Conservation (phyloP, 306 rosid species). For the Dryas alaskensis region DNA sequence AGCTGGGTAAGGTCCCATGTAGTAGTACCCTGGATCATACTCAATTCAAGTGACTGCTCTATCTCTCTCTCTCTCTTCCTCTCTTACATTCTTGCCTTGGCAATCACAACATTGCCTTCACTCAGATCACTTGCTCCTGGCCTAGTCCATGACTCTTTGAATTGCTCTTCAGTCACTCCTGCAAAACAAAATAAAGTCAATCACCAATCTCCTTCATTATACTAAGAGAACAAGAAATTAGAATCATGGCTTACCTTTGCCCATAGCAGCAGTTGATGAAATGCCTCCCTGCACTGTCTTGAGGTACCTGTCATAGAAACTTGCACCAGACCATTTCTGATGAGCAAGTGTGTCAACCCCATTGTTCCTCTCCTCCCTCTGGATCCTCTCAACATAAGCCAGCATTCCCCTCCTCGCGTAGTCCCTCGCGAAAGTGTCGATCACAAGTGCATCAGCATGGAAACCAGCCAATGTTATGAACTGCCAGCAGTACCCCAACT, state of each 20-base stretch:
- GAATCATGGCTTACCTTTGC: constrained; percentile 57
- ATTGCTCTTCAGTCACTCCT: constrained; percentile 98
- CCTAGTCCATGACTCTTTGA: constrained; percentile 87
- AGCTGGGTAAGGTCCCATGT: constrained; percentile 11
- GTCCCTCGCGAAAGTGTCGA: constrained; percentile 74
- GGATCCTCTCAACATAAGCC: constrained; percentile 92
- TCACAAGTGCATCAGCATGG: constrained; percentile 78
- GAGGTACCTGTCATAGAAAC: constrained; percentile 83
- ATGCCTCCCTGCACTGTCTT: constrained; percentile 96
- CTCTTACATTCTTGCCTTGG: constrained; percentile 73
- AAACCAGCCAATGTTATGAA: constrained; percentile 87
- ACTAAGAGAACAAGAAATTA: not conserved
- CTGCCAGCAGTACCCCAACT: constrained; percentile 88
- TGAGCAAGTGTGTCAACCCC: constrained; percentile 95
- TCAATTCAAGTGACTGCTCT: not conserved
- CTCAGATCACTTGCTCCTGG: constrained; percentile 58
- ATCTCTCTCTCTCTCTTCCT: not conserved
- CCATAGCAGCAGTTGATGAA: constrained; percentile 98
- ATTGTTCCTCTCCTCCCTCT: constrained; percentile 90
- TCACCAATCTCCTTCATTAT: not conserved
- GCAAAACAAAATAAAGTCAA: constrained; percentile 10
- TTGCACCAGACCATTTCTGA: constrained; percentile 99
- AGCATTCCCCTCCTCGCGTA: constrained; percentile 83
- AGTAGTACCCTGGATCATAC: constrained; percentile 4
- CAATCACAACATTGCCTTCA: constrained; percentile 59